These are phyloP conservation scores for Waitea zeae DNA, from an alignment of 1,284 basidiomycete genomes.

Conservation along the genomic window DNA sequence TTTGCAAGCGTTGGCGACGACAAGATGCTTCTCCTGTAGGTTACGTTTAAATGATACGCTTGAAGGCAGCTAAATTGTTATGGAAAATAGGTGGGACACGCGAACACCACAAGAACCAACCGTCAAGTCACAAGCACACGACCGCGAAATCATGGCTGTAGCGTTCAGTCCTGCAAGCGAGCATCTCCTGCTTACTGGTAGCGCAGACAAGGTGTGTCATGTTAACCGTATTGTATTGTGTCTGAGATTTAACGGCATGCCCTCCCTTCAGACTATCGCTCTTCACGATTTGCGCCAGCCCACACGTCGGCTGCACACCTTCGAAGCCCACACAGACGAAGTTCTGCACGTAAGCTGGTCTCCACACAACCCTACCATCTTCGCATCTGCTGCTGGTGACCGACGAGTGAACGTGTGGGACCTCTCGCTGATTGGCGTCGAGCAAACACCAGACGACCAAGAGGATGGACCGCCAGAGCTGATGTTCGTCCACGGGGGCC, in stretches of 20 bases:
- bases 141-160: constrained; percentile 81
- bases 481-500: constrained; percentile 84
- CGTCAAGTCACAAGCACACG: constrained; percentile 72
- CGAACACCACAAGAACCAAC: constrained; percentile 55
- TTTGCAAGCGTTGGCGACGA: constrained; percentile 98
- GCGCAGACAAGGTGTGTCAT: constrained; percentile 92
- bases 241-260: constrained; percentile 6
- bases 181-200: constrained; percentile 84
- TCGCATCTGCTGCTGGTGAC: constrained; percentile 87
- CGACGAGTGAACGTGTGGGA: constrained; percentile 95
- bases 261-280: constrained; percentile 51
- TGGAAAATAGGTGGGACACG: constrained; percentile 86
- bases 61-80: constrained; percentile 5
- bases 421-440: constrained; percentile 79
- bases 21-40: constrained; percentile 82
- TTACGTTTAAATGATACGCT: too few relatives aligned
- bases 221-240: neutral
- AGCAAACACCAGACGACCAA: constrained; percentile 94
- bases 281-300: constrained; percentile 84
- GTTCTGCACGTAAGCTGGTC: constrained; percentile 93
- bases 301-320: constrained; percentile 73
- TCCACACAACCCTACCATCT: constrained; percentile 79
- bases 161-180: constrained; percentile 79
- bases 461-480: constrained; percentile 95
- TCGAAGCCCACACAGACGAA: constrained; percentile 90